These are phyloP conservation scores for Quercus engelmannii DNA, from an alignment of 306 rosid genomes.

Conservation along the genomic window DNA sequence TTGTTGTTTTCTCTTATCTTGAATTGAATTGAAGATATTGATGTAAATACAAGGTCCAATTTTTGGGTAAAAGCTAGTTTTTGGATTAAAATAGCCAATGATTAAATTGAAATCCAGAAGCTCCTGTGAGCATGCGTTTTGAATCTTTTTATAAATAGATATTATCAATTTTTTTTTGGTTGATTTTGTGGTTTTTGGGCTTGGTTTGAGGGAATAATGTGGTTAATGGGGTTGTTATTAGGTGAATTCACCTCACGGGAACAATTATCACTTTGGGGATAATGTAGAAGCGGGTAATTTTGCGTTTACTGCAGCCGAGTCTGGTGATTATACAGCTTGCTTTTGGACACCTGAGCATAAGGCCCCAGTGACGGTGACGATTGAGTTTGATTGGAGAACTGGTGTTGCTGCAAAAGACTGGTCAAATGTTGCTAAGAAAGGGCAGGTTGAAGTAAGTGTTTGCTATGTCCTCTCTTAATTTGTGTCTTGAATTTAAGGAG, in stretches of 20 bases:
- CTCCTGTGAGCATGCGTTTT: too few species aligned
- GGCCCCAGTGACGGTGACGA: slow-evolving; percentile 29
- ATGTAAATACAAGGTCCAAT: background rate
- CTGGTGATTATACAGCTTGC: slow-evolving; percentile 74
- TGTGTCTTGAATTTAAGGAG: background rate
- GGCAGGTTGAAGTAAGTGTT: slow-evolving; percentile 75
- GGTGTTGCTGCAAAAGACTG: slow-evolving; percentile 89
- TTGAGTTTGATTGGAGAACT: slow-evolving; percentile 87
- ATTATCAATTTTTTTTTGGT: background rate
- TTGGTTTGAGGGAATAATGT: slow-evolving; percentile 28
- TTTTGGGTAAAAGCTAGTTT: background rate
- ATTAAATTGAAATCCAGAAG: too few species aligned
- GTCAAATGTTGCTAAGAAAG: slow-evolving; percentile 94
- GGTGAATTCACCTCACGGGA: slow-evolving; percentile 75
- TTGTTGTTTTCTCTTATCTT: background rate
- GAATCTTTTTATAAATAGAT: too few species aligned
- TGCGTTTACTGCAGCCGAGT: slow-evolving; percentile 76
- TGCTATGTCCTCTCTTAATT: background rate
- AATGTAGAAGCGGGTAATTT: slow-evolving; percentile 67
- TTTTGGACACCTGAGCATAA: slow-evolving; percentile 58
- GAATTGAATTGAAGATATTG: background rate
- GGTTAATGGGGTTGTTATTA: slow-evolving; percentile 34
- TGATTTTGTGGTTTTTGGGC: background rate
- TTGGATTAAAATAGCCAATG: too few species aligned
- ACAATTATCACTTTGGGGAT: slow-evolving; percentile 56